Base-by-base conservation (phyloP, 1,284 basidiomycete genomes). In the Caloboletus inedulis region DNA sequence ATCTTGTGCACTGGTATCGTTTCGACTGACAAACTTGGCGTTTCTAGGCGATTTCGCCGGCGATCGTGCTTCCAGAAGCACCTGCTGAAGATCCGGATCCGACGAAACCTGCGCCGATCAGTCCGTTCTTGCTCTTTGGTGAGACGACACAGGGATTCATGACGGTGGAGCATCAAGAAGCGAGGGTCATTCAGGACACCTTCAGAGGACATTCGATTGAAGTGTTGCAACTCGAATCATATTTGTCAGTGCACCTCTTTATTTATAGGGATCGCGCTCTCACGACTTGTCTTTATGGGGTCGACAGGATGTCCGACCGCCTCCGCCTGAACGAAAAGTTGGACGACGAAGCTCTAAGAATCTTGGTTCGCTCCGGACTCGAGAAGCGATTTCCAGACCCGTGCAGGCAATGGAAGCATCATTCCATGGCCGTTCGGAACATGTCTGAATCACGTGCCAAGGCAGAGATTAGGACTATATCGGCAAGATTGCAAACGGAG, bases 111-210 rank as follows among this genome's bases (percentile, higher is more conserved):
- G 21, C 8, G 0, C 37, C 52, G 0, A 53, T 57, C 7, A 23
- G 47, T 13, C 73, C 73, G 0, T 59, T 48, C 39, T 55, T 74
- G 0, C 51, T 75, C n/a, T 56, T 45, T 41, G 73, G 73, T 2
- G 74, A 76, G 51, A 70, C 67, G 0, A 33, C 46, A 0, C 69
- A 74, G 36, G 73, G 69, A 7, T 65, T 74, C 31, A 51, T 75
- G 54, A 72, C 69, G 0, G 59, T 64, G 3, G 51, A 54, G 16
- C 59, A 67, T 52, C 60, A 49, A 9, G 50, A 62, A 4, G 59
- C 60, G 3, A 52, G 45, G 34, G 44, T 50, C 10, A 13, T 18
- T 0, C 35, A 29, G 2, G 65, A 66, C 0, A 1, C 0, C 0
- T 53, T 51, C 0, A 57, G 8, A 13, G 41, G 16, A 18, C 50